Base-by-base conservation (phyloP, 129 eudicot genomes). In the Escallonia rubra region DNA sequence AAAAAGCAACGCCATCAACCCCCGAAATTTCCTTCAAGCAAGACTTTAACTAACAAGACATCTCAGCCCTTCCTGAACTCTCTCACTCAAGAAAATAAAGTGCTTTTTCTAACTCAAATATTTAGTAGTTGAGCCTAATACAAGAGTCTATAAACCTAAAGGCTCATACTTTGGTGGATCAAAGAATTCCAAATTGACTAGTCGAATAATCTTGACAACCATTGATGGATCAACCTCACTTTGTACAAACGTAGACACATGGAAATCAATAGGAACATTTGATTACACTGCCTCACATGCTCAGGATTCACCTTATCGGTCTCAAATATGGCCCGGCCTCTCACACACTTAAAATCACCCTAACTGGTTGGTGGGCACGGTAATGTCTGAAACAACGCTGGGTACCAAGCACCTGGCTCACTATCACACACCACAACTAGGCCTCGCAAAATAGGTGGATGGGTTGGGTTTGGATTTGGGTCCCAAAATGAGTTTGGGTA, bases 351-450 rank as follows among this genome's bases (percentile, higher is more conserved):
- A 61, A 66, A 85, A 38, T 76, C 52, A 41, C 79, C 73, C 48
- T 78, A 79, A 38, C 67, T 76, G 0, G 6, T 57, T 2, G 89
- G 87, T 0, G 97, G 95, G 50, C 97, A 90, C 0, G 82, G 92
- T 3, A 75, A 77, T 0, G 97, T 90, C 63, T 90, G 70, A 76
- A 82, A 90, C 71, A 90, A 76, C 3, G 95, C 86, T 43, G 97
- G 97, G 42, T 76, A 51, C 97, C 97, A 90, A 74, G 97, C 97
- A 65, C 95, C 97, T n/a, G 97, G 95, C 74, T 90, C 97, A 71
- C 97, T 87, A 69, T 90, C 95, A 78, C 97, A 90, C 8, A 90
- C 34, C 0, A 23, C 34, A 23, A 23, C 34, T 23, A 23, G 34
- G 34, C 34, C 34, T 23, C 34, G 34, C 34, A 23, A 1, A 23